Percentiles rank a stretch among this genome's conserved stretches.
phyloP scores from a whole-genome alignment of 805 yeast genomes.

The Candida nemodendra region DNA sequence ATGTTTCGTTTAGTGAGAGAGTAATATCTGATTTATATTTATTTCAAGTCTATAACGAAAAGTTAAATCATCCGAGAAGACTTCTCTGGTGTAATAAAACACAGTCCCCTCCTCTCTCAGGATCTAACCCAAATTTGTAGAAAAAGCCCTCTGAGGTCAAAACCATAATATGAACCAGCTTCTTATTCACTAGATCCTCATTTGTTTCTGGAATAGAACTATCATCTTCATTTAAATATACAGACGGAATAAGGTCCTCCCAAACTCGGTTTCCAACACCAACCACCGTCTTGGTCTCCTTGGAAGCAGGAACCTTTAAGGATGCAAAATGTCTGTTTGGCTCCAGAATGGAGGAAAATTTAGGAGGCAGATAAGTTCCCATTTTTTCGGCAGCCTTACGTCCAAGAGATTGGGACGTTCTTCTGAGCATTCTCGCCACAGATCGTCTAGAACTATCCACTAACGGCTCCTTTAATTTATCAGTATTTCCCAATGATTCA shows the following conservation, averaged over 20 bases:
- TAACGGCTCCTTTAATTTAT: constrained; percentile 51
- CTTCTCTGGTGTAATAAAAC: constrained; percentile 61
- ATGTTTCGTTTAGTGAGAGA: no score
- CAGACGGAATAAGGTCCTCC: constrained; percentile 25
- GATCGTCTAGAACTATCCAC: constrained; percentile 70
- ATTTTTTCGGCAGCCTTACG: constrained; percentile 82
- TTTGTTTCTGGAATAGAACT: constrained; percentile 17
- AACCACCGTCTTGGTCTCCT: constrained; percentile 46
- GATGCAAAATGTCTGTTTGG: constrained; percentile 95
- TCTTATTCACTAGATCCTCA: constrained; percentile 23
- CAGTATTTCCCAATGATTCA: constrained; percentile 17
- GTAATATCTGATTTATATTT: no score
- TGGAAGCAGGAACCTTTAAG: constrained; percentile 42
- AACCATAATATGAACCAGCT: constrained; percentile 60
- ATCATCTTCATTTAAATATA: constrained; percentile 17
- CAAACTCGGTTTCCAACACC: constrained; percentile 42
- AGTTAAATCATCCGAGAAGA: constrained; percentile 19
- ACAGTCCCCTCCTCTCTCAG: constrained; percentile 94
- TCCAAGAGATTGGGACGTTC: constrained; percentile 76
- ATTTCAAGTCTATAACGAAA: no score
- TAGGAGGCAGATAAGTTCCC: constrained; percentile 85
- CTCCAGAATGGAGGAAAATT: constrained; percentile 82
- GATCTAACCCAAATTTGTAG: constrained; percentile 81
- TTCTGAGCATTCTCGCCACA: constrained; percentile 70
- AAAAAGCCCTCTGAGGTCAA: constrained; percentile 85